Evolutionary conservation across 208 protist genomes (phyloP), one percentile per base, ranked within the genome.

Genomic region (Porcisia deanei): DNA sequence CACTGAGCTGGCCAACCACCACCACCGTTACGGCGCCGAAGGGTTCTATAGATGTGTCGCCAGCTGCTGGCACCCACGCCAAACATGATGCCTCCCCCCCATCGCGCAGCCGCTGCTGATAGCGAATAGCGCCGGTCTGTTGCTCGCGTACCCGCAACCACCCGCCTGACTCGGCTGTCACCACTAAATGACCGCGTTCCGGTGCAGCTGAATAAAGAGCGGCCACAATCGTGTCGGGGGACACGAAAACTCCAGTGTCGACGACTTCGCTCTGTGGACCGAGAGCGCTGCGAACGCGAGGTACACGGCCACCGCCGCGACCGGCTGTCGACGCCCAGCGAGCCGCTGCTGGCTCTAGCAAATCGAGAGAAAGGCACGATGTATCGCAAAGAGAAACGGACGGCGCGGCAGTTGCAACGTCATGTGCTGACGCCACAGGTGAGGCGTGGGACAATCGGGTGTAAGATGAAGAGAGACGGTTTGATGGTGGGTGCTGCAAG

Each of bases 61-160:
- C 75, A 20, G 12, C 55, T 2, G 74, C 65, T 20, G 72, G 34
- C 8, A 60, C 53, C 82, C 81, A 86, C 47, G 70, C 64, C 22
- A 85, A 53, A 43, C 81, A 84, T 37, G 82, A 76, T 3, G 72
- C 73, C 71, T 91, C 82, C 47, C 79, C 70, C 16, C 76, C 74
- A 30, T 79, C 78, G 8, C 65, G 76, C 55, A 91, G 77, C 39
- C 72, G 84, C 58, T 83, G 81, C 67, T 91, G 87, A 53, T 88
- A 73, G 4, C 75, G 84, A 58, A 91, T 82, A 20, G 63, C 47
- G 53, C 87, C 87, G 2, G 76, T 79, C 34, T 73, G 72, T 65
- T 75, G 72, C 77, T 85, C 87, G 58, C 87, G 87, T 73, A 91
- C 72, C 30, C 84, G 84, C 73, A 91, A 61, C 87, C 87, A 87